Evolutionary conservation across 768 basidiomycete genomes (phyloP), one percentile per base, ranked within the genome.

Genomic region (Termitomyces sp.): DNA sequence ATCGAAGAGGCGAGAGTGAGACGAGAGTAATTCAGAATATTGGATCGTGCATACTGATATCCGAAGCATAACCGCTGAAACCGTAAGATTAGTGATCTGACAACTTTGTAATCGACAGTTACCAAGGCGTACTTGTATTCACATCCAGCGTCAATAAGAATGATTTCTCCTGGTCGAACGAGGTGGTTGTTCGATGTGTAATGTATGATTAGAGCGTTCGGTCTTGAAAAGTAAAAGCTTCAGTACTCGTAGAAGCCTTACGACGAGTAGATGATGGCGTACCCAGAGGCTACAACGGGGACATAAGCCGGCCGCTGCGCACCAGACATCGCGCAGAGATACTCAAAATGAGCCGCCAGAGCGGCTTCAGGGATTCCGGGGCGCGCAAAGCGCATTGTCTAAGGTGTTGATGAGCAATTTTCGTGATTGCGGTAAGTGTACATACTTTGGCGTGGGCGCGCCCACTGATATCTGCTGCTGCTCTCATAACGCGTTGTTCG

Each of bases 251-350:
- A 55, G 24, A 48, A 41, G 11, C 17, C 24, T 32, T 47, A n/a
- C 12, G 41, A 14, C 5, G 38, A 19, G 44, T 34, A 34, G 4
- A 14, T 0, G 0, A 32, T 55, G 8, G 62, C 79, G 58, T 69
- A 90, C 90, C 97, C 97, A 1, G 93, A 94, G 5, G 93, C 96
- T 34, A 98, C 91, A 5, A 99, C 97, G 12, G 97, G 97, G 1
- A 99, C 95, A 66, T 99, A 99, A n/a, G 97, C 95, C 46, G 85
- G 82, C 40, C 95, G 80, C 64, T 93, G 87, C 12, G 91, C 79
- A 21, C 97, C 97, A 15, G 74, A 74, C 42, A 91, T 74, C 3
- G 83, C 79, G 64, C 93, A 95, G 1, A 88, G 62, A 64, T 97
- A 97, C 70, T 96, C 90, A 65, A 98, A 98, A 65, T 93, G 90